Percentiles rank a stretch among this genome's conserved stretches.
Evolutionary conservation across 1,139 yeast genomes (phyloP).

Genomic region (Diutina rugosa): DNA sequence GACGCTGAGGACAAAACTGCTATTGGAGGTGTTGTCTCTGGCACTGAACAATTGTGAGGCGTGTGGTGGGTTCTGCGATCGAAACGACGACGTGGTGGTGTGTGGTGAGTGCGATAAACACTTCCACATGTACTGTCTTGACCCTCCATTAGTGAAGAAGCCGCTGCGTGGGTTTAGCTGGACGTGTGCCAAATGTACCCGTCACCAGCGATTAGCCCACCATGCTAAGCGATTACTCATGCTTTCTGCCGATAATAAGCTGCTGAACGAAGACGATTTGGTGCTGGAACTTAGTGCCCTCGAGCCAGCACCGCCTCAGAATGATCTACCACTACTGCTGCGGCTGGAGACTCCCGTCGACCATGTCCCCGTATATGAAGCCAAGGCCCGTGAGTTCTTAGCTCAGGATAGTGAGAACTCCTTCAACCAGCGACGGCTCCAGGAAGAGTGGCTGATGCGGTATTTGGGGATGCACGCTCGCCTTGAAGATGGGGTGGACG

Average conservation of each 20-base stretch:
- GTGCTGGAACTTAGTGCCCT: conserved; percentile 10
- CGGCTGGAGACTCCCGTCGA: background rate
- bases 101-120: conserved; percentile 67
- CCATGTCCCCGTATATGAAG: conserved; percentile 46
- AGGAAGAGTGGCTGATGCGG: conserved; percentile 72
- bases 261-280: conserved; percentile 23
- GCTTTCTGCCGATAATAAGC: conserved; percentile 32
- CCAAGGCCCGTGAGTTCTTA: conserved; percentile 42
- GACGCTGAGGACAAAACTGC: conserved; percentile 50
- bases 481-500: conserved; percentile 67
- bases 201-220: conserved; percentile 27
- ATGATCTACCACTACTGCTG: background rate
- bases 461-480: conserved; percentile 70
- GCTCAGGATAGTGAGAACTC: conserved; percentile 28
- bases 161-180: conserved; percentile 88
- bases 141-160: conserved; percentile 68
- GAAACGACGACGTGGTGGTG: conserved; percentile 25
- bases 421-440: conserved; percentile 32
- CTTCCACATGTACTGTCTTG: conserved; percentile 76
- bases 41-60: conserved; percentile 40
- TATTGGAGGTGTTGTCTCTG: conserved; percentile 23
- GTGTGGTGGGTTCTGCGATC: conserved; percentile 78
- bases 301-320: conserved; percentile 3
- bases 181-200: conserved; percentile 79
- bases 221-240: conserved; percentile 23